phyloP scores from a whole-genome alignment of 2,329 filamentous ascomycete genomes.

The Pleomassaria siparia region DNA sequence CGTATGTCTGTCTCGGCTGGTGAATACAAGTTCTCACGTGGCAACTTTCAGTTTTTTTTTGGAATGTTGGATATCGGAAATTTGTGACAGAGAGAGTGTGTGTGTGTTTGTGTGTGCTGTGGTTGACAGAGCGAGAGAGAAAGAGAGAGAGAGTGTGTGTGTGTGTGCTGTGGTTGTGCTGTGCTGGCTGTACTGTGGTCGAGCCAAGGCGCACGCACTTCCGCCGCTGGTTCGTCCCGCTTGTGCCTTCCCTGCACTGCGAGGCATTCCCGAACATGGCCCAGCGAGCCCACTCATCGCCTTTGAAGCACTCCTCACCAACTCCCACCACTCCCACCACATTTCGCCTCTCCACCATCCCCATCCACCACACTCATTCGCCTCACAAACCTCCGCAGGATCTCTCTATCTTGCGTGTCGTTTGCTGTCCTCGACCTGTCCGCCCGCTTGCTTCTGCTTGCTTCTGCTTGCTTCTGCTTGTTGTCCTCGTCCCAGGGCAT shows the following conservation, averaged over 20 bases:
- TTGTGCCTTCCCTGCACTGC: neutral
- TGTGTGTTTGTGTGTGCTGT: too few species aligned
- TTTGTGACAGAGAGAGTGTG: too few species aligned
- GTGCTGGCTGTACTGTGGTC: neutral
- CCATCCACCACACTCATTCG: conserved; percentile 11
- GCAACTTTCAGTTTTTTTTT: too few species aligned
- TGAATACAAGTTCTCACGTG: too few species aligned
- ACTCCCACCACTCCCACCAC: conserved; percentile 17
- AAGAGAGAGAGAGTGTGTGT: too few species aligned
- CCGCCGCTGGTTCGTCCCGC: neutral
- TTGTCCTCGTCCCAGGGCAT: conserved; percentile 35
- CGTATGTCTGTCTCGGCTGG: too few species aligned
- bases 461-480: conserved; percentile 25
- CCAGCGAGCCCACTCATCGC: conserved; percentile 6
- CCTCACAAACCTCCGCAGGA: conserved; percentile 14
- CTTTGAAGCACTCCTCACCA: conserved; percentile 9
- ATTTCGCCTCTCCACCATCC: conserved; percentile 8
- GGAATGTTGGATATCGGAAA: too few species aligned
- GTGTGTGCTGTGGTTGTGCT: neutral
- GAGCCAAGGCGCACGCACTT: too few species aligned
- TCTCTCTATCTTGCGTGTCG: conserved; percentile 24
- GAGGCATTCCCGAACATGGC: conserved; percentile 6
- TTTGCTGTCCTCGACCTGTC: conserved; percentile 20
- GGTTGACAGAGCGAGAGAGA: neutral
- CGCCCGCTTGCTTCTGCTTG: conserved; percentile 23